Evolutionary conservation across 768 basidiomycete species (phyloP), one percentile per base, ranked within the genome.

Genomic region (Termitomyces sp.): DNA sequence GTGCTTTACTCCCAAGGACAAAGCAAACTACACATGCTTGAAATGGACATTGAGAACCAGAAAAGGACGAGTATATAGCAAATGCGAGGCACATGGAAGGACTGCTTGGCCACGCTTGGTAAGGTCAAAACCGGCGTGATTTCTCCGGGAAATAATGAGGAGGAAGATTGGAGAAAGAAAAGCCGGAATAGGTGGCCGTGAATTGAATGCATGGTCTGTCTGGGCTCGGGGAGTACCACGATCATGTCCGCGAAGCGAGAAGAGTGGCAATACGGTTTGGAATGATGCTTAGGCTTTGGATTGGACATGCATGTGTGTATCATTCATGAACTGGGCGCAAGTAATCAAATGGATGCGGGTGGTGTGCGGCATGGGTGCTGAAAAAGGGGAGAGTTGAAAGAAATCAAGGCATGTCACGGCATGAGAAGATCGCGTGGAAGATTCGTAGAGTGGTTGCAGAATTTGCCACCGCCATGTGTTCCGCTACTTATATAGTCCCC

Each of bases 401-500:
- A 62, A 64, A 67, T 69, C 67, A 70, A 41, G 68, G 70, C 66
- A 65, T 72, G 70, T 67, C 67, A 70, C 62, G 67, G 64, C 70
- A 71, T 72, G 71, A 67, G 71, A 71, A 69, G 64, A 65, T 65
- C 65, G 65, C 65, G 67, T 68, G 66, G 60, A 62, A 58, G 46
- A 57, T 55, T 52, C 40, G 44, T 38, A 58, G 59, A 56, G 46
- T 60, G 52, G 60, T 49, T 60, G 45, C 59, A 59, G 38, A 55
- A 57, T 54, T 60, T 52, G 60, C 60, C 58, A 70, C 73, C 58
- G 58, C 56, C 76, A 79, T 79, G 76, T 74, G 75, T 77, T 73
- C 72, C 63, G 67, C 65, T 68, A 69, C 67, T 66, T 68, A 65
- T 67, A 65, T 71, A 71, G 62, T 67, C 64, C 64, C 63, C 52